Evolutionary conservation across 2,329 filamentous ascomycete genomes (phyloP), one percentile per base, ranked within the genome.

Genomic region (Paecilomyces sp.): DNA sequence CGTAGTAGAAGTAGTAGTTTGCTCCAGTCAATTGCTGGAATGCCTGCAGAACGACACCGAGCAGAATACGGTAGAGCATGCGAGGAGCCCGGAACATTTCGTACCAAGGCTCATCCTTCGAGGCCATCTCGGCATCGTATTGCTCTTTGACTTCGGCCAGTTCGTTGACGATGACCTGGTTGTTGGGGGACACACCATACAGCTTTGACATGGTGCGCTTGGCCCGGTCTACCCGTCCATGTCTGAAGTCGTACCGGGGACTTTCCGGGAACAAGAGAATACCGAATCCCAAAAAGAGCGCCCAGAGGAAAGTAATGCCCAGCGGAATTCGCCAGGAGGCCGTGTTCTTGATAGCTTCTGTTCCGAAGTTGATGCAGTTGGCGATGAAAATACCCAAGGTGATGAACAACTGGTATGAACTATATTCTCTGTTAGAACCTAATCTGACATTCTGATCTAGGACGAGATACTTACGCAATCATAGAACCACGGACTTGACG

Each of bases 181-280:
- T 82, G 57, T 82, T 79, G 54, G 77, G 73, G 0, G 80, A 72
- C 1, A 84, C 73, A 2, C 83, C 82, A 60, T 85, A 85, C 13
- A 82, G 79, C 50, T 79, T 78, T 0, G 82, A 74, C 41, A 86
- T 78, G 0, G 82, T 84, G 8, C 67, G 68, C 36, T 79, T 75
- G 1, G 84, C 83, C 51, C 72, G 70, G 1, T 84, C 80, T 22
- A 77, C 73, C n/a, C 79, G 79, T 36, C 81, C 81, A 41, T 80
- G 70, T n/a, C 84, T 79, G 68, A 83, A 86, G 51, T 83, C 82
- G 74, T 80, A 85, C 2, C 83, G 80, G 3, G 84, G 84, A 11
- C 79, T 82, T 64, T 86, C 84, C 0, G 79, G 79, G 62, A 86
- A 79, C 65, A 83, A 77, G 6, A 79, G 62, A 60, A 86, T 84